phyloP scores from a whole-genome alignment of 129 eudicot species.

The Solidago caesia region DNA sequence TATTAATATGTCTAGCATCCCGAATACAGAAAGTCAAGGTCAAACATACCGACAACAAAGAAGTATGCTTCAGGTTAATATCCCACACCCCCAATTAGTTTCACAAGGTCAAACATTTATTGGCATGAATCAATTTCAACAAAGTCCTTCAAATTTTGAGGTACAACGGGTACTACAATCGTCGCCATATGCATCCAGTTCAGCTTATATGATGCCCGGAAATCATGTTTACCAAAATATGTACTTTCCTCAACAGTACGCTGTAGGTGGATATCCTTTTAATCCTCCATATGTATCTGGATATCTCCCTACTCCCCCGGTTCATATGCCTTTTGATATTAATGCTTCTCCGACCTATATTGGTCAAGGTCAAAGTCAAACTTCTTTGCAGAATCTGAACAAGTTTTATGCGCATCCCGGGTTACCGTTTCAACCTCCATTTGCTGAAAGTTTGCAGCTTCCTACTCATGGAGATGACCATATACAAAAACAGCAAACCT shows the following conservation, averaged over 20 bases:
- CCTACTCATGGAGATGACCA: slow-evolving; percentile 40
- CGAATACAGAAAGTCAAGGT: slow-evolving; percentile 37
- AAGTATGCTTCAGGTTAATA: slow-evolving; percentile 36
- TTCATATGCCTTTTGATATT: slow-evolving; percentile 46
- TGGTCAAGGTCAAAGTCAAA: slow-evolving; percentile 34
- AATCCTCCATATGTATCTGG: slow-evolving; percentile 51
- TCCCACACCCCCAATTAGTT: slow-evolving; percentile 32
- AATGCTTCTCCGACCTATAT: slow-evolving; percentile 33
- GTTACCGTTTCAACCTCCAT: slow-evolving; percentile 45
- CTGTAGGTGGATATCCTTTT: slow-evolving; percentile 48
- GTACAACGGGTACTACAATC: slow-evolving; percentile 40
- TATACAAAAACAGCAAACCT: slow-evolving; percentile 39
- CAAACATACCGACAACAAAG: slow-evolving; percentile 38
- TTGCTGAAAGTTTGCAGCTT: slow-evolving; percentile 46
- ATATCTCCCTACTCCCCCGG: slow-evolving; percentile 41
- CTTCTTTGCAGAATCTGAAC: slow-evolving; percentile 44
- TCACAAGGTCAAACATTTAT: slow-evolving; percentile 44
- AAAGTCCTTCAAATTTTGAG: slow-evolving; percentile 44
- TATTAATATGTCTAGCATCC: slow-evolving; percentile 32
- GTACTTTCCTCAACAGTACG: slow-evolving; percentile 54
- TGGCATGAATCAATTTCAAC: slow-evolving; percentile 45
- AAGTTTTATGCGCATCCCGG: slow-evolving; percentile 59
- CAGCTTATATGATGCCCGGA: slow-evolving; percentile 48
- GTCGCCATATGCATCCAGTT: slow-evolving; percentile 38
- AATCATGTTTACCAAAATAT: slow-evolving; percentile 42